phyloP scores from a whole-genome alignment of 2,329 filamentous ascomycete species.

The Corniculantispora saksenae region DNA sequence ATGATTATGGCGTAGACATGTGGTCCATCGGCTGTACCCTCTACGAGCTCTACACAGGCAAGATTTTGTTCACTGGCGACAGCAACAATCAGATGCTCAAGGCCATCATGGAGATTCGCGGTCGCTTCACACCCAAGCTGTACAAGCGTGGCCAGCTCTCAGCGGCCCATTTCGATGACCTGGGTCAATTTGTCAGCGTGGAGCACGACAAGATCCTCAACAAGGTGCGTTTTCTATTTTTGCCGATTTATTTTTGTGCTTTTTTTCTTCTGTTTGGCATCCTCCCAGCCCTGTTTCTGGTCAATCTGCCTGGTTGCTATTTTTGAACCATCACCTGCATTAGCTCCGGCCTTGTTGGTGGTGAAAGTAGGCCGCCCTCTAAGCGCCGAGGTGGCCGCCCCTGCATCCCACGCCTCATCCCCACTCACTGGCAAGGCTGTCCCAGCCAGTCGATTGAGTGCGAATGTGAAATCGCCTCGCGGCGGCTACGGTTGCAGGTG shows the following conservation, averaged over 20 bases:
- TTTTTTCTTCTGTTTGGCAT: conserved; percentile 19
- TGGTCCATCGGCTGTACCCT: conserved; percentile 98
- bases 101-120: conserved; percentile 92
- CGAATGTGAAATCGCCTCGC: conserved; percentile 13
- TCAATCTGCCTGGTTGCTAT: conserved; percentile 7
- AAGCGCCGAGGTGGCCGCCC: conserved; percentile 14
- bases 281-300: not conserved
- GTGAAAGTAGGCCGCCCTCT: not conserved
- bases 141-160: conserved; percentile 80
- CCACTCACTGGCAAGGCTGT: not conserved
- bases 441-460: conserved; percentile 5
- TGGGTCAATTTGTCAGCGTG: conserved; percentile 79
- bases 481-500: conserved; percentile 18
- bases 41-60: conserved; percentile 95
- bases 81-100: conserved; percentile 99
- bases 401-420: conserved; percentile 9
- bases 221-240: conserved; percentile 57
- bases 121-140: conserved; percentile 86
- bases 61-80: conserved; percentile 91
- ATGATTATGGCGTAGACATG: conserved; percentile 92
- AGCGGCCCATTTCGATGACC: conserved; percentile 78
- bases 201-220: conserved; percentile 87
- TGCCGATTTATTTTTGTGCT: conserved; percentile 22
- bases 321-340: conserved; percentile 15
- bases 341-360: conserved; percentile 11